Evolutionary conservation across 345 rosid genomes (phyloP).

Genomic region (Aquilaria yunnanensis): DNA sequence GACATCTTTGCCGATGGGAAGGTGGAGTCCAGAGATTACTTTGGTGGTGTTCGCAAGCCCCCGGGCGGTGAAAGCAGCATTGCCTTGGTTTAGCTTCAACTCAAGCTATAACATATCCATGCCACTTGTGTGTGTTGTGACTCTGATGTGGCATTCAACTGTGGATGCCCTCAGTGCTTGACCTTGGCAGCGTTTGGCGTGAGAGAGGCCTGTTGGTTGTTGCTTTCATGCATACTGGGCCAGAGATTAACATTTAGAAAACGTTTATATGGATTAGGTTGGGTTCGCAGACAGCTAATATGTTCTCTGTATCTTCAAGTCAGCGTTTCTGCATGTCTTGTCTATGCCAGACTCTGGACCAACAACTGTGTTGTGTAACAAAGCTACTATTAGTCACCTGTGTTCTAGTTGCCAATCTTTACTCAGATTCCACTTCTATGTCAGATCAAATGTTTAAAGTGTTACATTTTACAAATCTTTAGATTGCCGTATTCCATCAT

Average conservation of each 20-base stretch:
- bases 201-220: conserved; percentile 11
- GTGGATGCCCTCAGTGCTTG: conserved; percentile 5
- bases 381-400: background rate
- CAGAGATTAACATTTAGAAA: conserved; percentile 20
- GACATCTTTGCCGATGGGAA: conserved; percentile 79
- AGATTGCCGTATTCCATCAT: too few relatives aligned
- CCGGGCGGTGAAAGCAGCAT: conserved; percentile 97
- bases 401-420: background rate
- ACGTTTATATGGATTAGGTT: background rate
- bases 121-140: background rate
- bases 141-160: conserved; percentile 12
- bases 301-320: too few relatives aligned
- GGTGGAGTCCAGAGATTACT: conserved; percentile 59
- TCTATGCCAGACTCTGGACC: conserved; percentile 7
- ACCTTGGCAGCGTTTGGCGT: conserved; percentile 3
- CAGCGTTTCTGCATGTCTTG: background rate
- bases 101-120: background rate
- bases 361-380: conserved; percentile 1
- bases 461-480: too few relatives aligned
- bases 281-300: conserved; percentile 8
- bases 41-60: conserved; percentile 81
- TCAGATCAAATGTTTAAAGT: too few relatives aligned
- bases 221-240: conserved; percentile 1
- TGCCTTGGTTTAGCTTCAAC: conserved; percentile 28
- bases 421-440: too few relatives aligned